These are phyloP conservation scores for Zopfochytrium polystomum DNA, from an alignment of 371 early-diverging fungal species.

Conservation along the genomic window DNA sequence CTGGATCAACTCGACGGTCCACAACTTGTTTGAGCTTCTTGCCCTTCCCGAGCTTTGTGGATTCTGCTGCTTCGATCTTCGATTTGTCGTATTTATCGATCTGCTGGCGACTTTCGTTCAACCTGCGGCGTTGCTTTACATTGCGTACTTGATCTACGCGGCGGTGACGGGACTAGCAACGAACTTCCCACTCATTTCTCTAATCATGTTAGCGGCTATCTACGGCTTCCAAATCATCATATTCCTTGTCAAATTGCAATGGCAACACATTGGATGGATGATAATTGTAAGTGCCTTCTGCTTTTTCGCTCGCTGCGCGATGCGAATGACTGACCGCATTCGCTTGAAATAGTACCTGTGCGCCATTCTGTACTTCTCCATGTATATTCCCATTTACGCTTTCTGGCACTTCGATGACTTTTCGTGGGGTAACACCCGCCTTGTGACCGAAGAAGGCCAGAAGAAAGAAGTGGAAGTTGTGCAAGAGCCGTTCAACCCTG, in stretches of 20 bases:
- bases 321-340: conserved; percentile 1
- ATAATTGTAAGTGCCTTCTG: conserved; percentile 39
- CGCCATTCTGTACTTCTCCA: conserved; percentile 48
- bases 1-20: conserved; percentile 99
- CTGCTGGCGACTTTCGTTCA: conserved; percentile 67
- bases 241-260: conserved; percentile 48
- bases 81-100: conserved; percentile 89
- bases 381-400: conserved; percentile 74
- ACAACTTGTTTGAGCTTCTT: conserved; percentile 91
- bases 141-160: conserved; percentile 68
- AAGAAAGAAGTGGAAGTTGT: conserved; percentile 52
- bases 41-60: conserved; percentile 88
- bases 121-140: conserved; percentile 66
- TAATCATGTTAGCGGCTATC: conserved; percentile 41
- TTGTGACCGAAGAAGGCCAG: conserved; percentile 74
- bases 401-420: too few relatives aligned
- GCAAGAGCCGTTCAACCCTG: conserved; percentile 69
- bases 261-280: conserved; percentile 59
- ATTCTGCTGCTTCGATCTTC: conserved; percentile 95
- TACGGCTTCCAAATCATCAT: conserved; percentile 55
- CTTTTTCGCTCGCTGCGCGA: background rate
- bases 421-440: conserved; percentile 96
- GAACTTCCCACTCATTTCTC: conserved; percentile 35
- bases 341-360: conserved; percentile 33
- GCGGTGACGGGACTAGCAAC: conserved; percentile 41